Evolutionary conservation across 306 rosid genomes (phyloP).

Genomic region (Vachellia collinsii): DNA sequence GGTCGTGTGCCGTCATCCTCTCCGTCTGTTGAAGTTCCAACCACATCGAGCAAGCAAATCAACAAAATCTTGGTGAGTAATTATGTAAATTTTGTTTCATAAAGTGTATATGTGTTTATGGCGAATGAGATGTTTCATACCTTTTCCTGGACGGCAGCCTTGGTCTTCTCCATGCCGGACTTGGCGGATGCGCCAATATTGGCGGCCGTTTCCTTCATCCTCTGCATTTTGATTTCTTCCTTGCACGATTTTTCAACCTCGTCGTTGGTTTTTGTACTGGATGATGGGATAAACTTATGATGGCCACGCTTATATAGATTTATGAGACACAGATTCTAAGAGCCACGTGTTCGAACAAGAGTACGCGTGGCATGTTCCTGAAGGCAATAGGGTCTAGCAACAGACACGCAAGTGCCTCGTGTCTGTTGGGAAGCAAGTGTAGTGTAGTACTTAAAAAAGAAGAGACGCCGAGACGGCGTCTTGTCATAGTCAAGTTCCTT

Average conservation of each 20-base stretch:
- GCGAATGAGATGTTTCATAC: conserved; percentile 34
- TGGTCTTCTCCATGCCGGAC: conserved; percentile 79
- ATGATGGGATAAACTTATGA: background rate
- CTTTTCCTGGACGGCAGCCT: conserved; percentile 76
- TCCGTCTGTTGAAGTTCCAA: conserved; percentile 45
- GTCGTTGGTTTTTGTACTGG: background rate
- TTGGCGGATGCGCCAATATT: conserved; percentile 77
- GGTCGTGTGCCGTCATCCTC: conserved; percentile 49
- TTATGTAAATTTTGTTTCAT: background rate
- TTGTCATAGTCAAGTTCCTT: too few relatives aligned
- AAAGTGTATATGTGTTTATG: background rate
- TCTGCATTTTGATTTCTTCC: conserved; percentile 47
- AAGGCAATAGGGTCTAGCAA: background rate
- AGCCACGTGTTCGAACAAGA: conserved; percentile 15
- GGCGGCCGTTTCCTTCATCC: conserved; percentile 64
- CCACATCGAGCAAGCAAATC: background rate
- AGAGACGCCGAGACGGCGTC: background rate
- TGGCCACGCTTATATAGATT: background rate
- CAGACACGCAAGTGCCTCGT: conserved; percentile 25
- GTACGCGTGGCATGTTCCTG: conserved; percentile 25
- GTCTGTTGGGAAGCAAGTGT: background rate
- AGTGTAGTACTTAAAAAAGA: background rate
- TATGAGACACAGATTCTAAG: background rate
- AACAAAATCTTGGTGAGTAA: background rate
- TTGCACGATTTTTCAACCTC: background rate